Percentiles rank a stretch among this genome's conserved stretches.
Evolutionary conservation across 1,139 yeast species (phyloP).

Genomic region (Geotrichum citri-aurantii): DNA sequence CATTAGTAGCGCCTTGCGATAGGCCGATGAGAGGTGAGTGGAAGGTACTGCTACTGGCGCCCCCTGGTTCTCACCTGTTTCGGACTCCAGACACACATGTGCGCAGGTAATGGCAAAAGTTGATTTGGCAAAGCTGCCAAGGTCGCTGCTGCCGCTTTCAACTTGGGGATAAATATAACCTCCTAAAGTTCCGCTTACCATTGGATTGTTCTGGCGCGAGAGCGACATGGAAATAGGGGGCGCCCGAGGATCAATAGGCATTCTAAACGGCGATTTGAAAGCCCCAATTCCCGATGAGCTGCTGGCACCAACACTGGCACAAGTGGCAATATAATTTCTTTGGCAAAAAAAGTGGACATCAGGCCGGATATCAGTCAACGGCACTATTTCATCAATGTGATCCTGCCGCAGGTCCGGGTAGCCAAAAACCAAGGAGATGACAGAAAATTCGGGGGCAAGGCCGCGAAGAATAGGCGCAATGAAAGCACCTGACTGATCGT

Average conservation of each 20-base stretch:
- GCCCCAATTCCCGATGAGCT: slow-evolving; percentile 19
- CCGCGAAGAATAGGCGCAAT: slow-evolving; percentile 88
- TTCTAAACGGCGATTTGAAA: slow-evolving; percentile 71
- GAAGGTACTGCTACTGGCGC: slow-evolving; percentile 54
- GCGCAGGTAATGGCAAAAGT: slow-evolving; percentile 89
- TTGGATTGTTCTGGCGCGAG: slow-evolving; percentile 42
- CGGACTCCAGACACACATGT: slow-evolving; percentile 68
- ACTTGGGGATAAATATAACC: slow-evolving; percentile 81
- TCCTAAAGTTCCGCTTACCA: slow-evolving; percentile 80
- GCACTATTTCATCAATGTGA: slow-evolving; percentile 1
- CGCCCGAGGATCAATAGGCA: slow-evolving; percentile 48
- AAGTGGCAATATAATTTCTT: slow-evolving; percentile 57
- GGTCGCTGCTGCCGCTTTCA: slow-evolving; percentile 38
- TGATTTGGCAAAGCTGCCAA: slow-evolving; percentile 56
- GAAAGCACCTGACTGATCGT: slow-evolving; percentile 85
- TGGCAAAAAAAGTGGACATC: slow-evolving; percentile 73
- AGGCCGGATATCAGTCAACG: slow-evolving; percentile 2
- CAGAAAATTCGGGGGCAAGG: slow-evolving; percentile 46
- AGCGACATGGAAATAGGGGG: slow-evolving; percentile 85
- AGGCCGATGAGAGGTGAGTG: slow-evolving; percentile 65
- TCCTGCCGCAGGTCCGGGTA: slow-evolving; percentile 46
- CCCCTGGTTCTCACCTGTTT: slow-evolving; percentile 38
- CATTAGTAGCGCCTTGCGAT: slow-evolving; percentile 57
- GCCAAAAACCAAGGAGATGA: slow-evolving; percentile 79
- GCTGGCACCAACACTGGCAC: slow-evolving; percentile 1